Percentiles rank a stretch among this genome's conserved stretches.
Evolutionary conservation across 2,329 filamentous ascomycete species (phyloP).

Genomic region (Helicocarpus griseus): DNA sequence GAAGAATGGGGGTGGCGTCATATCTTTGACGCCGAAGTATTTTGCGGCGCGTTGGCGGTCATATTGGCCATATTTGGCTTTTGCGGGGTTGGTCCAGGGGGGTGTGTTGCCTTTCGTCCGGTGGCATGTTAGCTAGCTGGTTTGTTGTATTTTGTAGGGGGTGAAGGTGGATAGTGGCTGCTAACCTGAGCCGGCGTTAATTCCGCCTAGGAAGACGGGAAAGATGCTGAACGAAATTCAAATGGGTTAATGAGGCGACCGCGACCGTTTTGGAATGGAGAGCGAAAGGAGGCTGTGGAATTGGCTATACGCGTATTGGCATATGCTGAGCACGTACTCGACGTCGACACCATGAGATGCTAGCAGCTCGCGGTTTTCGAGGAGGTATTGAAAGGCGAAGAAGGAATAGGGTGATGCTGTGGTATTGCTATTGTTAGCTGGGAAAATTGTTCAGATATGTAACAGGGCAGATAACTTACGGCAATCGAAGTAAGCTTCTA

Average conservation of each 20-base stretch:
- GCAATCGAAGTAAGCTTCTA: constrained; percentile 59
- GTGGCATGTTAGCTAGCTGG: constrained; percentile 2
- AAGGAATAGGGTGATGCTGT: constrained; percentile 54
- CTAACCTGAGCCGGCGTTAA: constrained; percentile 51
- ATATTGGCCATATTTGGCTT: constrained; percentile 49
- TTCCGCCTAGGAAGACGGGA: constrained; percentile 61
- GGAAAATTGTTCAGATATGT: neutral
- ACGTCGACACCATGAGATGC: constrained; percentile 51
- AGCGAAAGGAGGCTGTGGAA: too few species aligned
- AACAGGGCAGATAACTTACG: constrained; percentile 37
- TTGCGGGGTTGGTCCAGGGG: constrained; percentile 61
- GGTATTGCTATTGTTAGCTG: neutral
- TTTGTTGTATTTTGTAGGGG: neutral
- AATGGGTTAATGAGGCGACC: too few species aligned
- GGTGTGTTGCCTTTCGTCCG: constrained; percentile 56
- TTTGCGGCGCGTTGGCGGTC: constrained; percentile 42
- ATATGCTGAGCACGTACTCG: constrained; percentile 43
- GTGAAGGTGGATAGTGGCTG: neutral
- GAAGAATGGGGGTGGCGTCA: constrained; percentile 41
- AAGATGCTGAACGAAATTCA: constrained; percentile 49
- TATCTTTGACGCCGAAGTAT: constrained; percentile 39
- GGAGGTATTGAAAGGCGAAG: constrained; percentile 48
- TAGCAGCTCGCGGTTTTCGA: constrained; percentile 46
- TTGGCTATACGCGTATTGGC: neutral
- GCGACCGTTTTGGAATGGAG: too few species aligned